Evolutionary conservation across 2,329 filamentous ascomycete genomes (phyloP).

Genomic region (Venturia oleaginea): DNA sequence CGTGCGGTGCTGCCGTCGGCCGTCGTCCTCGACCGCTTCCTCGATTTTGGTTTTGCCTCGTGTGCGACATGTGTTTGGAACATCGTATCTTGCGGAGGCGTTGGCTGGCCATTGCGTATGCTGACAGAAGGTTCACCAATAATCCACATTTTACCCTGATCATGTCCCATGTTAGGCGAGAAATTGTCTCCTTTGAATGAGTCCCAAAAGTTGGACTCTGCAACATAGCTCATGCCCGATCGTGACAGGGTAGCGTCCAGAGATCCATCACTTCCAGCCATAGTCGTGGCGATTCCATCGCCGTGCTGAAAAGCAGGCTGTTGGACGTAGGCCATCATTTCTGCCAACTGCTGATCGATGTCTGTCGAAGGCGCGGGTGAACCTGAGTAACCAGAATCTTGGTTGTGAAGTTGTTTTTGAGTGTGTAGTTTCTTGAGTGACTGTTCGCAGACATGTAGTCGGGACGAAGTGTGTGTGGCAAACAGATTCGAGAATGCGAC

Average conservation of each 20-base stretch:
- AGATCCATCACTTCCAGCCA: not conserved
- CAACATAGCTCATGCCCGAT: not conserved
- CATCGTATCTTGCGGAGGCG: not conserved
- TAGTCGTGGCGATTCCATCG: not conserved
- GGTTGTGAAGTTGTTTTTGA: not conserved
- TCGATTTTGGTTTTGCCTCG: not conserved
- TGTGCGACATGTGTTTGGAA: not conserved
- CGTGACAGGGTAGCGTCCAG: not conserved
- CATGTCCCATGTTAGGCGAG: not conserved
- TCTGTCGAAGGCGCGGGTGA: not conserved
- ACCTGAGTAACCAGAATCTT: not conserved
- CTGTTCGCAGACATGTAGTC: not conserved
- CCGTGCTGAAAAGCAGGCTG: not conserved
- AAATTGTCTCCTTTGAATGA: not conserved
- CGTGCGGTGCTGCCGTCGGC: not conserved
- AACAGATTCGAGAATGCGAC: not conserved
- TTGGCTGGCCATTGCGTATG: not conserved
- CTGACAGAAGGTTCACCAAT: not conserved
- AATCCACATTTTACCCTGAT: not conserved
- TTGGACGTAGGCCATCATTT: not conserved
- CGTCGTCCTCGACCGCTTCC: conserved; percentile 6
- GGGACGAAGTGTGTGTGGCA: not conserved
- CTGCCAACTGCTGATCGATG: not conserved
- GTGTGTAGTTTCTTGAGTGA: not conserved
- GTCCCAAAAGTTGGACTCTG: not conserved